A percentile compares a stretch with the other conserved stretches of the same genome.
Conservation (phyloP, 441 rosid species). For the Sinapis alba region DNA sequence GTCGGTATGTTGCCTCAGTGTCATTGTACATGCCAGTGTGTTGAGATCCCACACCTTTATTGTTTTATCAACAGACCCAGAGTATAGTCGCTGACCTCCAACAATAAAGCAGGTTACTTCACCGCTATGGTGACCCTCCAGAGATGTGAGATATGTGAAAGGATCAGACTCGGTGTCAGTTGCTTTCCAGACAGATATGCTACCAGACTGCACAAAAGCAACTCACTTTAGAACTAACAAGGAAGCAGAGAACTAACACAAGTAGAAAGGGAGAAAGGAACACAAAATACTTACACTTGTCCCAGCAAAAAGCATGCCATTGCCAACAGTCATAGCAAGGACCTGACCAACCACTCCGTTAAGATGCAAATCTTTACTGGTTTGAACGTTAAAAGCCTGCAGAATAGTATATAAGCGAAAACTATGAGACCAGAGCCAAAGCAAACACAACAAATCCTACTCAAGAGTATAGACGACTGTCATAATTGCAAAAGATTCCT, state of each 20-base stretch:
- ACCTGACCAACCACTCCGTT: conserved; percentile 46
- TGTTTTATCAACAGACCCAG: conserved; percentile 47
- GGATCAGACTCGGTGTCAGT: conserved; percentile 36
- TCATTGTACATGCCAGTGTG: conserved; percentile 35
- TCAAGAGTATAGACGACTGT: neutral
- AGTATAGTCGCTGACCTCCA: conserved; percentile 42
- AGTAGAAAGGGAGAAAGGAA: neutral
- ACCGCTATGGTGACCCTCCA: conserved; percentile 38
- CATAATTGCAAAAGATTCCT: neutral
- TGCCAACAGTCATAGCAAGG: conserved; percentile 38
- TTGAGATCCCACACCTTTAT: conserved; percentile 51
- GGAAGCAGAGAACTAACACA: neutral
- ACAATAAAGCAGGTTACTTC: conserved; percentile 40
- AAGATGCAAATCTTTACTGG: conserved; percentile 36
- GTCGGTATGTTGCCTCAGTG: conserved; percentile 42
- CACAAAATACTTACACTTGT: conserved; percentile 42
- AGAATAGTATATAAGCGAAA: conserved; percentile 14
- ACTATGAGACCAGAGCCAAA: conserved; percentile 8
- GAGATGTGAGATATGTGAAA: conserved; percentile 30
- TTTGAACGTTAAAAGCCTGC: conserved; percentile 51
- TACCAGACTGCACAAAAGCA: conserved; percentile 42
- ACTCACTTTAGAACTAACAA: neutral
- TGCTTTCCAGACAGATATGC: conserved; percentile 47
- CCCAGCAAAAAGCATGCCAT: conserved; percentile 53
- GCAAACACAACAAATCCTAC: neutral